These are phyloP conservation scores for Picea mariana DNA, from an alignment of 83 land plant species.

Conservation along the genomic window DNA sequence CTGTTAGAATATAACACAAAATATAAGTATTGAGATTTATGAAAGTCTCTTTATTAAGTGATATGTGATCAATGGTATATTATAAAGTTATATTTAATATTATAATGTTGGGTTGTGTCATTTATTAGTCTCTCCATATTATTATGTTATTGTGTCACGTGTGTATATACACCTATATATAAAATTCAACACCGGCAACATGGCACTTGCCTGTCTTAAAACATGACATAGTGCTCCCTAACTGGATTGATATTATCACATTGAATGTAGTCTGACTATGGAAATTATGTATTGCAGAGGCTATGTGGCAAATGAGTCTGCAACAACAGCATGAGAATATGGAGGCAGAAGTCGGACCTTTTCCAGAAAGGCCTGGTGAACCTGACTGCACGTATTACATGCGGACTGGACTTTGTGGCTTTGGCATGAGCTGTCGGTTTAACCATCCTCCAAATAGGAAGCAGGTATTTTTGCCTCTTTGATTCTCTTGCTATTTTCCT, in stretches of 20 bases:
- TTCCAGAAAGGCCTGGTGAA: conserved; percentile 80
- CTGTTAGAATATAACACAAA: too few relatives aligned
- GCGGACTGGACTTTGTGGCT: conserved; percentile 75
- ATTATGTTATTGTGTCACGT: too few relatives aligned
- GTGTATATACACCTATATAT: neutral
- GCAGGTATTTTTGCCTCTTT: conserved; percentile 22
- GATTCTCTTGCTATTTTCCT: neutral
- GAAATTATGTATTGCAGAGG: conserved; percentile 35
- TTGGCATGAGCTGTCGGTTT: conserved; percentile 68
- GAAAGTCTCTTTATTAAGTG: too few relatives aligned
- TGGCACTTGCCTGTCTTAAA: neutral
- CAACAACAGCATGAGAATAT: conserved; percentile 30
- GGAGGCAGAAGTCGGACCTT: conserved; percentile 55
- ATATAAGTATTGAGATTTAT: too few relatives aligned
- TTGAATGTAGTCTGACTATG: neutral
- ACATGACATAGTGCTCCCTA: neutral
- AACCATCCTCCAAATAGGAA: conserved; percentile 78
- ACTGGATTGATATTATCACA: neutral
- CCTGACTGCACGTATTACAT: conserved; percentile 80
- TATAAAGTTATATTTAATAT: too few relatives aligned
- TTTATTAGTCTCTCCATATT: too few relatives aligned
- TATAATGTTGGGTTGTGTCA: too few relatives aligned
- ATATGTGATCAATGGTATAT: too few relatives aligned
- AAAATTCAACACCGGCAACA: neutral
- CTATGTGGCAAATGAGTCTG: conserved; percentile 69